Conservation (phyloP, 257 asterid species). For the Plantago ovata region DNA sequence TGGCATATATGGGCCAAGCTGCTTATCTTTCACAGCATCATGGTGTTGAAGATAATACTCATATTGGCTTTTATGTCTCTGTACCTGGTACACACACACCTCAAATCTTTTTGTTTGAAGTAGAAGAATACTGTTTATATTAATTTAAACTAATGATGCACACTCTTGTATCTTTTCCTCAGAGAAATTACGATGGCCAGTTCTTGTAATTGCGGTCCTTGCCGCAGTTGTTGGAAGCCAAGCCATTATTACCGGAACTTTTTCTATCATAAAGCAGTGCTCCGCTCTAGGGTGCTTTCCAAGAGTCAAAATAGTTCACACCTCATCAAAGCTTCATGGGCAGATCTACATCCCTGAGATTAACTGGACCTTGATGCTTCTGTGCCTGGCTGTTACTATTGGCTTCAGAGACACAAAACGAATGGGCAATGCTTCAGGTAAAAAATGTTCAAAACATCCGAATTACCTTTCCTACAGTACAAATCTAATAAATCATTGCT, state of each 20-base stretch:
- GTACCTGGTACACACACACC: slow-evolving; percentile 70
- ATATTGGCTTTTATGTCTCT: slow-evolving; percentile 80
- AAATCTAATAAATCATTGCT: too few species aligned
- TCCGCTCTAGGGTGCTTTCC: slow-evolving; percentile 92
- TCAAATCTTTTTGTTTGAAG: neutral
- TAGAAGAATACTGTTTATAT: neutral
- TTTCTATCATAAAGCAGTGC: slow-evolving; percentile 91
- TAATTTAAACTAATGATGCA: slow-evolving; percentile 1
- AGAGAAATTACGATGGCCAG: slow-evolving; percentile 80
- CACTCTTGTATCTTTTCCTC: slow-evolving; percentile 10
- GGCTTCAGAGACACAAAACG: slow-evolving; percentile 90
- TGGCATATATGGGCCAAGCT: slow-evolving; percentile 97
- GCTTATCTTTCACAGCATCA: slow-evolving; percentile 89
- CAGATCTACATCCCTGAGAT: slow-evolving; percentile 94
- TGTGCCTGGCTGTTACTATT: slow-evolving; percentile 84
- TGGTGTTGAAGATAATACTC: slow-evolving; percentile 33
- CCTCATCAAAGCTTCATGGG: slow-evolving; percentile 81
- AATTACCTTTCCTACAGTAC: too few species aligned
- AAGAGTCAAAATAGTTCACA: slow-evolving; percentile 72
- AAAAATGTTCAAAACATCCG: neutral
- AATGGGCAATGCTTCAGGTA: slow-evolving; percentile 92
- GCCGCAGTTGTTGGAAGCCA: slow-evolving; percentile 99
- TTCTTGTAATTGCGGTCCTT: slow-evolving; percentile 80
- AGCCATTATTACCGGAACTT: slow-evolving; percentile 89
- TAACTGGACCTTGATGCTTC: slow-evolving; percentile 79